Conservation (phyloP, 2,329 filamentous ascomycete species). For the Amauroascus verrucosus region DNA sequence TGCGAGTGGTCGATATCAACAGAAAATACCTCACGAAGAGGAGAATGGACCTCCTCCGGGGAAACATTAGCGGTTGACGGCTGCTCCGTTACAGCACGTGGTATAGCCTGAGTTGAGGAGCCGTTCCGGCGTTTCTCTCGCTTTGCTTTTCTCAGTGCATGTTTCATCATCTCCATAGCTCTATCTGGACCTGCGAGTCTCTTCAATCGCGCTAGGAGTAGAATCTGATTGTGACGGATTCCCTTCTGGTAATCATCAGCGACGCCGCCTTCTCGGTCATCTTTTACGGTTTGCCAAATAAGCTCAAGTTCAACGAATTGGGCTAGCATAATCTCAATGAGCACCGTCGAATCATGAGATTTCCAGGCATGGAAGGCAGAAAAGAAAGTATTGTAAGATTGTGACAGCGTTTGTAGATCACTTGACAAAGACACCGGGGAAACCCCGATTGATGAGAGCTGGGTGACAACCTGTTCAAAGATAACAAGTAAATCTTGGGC, state of each 20-base stretch:
- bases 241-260: constrained; percentile 54
- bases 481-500: constrained; percentile 48
- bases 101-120: constrained; percentile 45
- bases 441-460: constrained; percentile 38
- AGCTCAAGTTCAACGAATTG: constrained; percentile 57
- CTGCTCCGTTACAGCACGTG: constrained; percentile 42
- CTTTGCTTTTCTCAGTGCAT: constrained; percentile 51
- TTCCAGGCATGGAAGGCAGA: constrained; percentile 57
- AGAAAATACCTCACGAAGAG: constrained; percentile 34
- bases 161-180: constrained; percentile 50
- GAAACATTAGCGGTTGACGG: constrained; percentile 19
- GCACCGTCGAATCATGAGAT: constrained; percentile 50
- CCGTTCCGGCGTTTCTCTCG: constrained; percentile 38
- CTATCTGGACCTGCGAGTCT: constrained; percentile 52
- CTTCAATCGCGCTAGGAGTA: constrained; percentile 52
- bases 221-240: constrained; percentile 56
- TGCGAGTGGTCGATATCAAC: constrained; percentile 23
- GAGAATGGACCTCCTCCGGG: constrained; percentile 27
- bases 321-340: constrained; percentile 57
- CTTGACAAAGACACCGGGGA: constrained; percentile 36
- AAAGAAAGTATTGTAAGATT: constrained; percentile 50
- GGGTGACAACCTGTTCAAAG: constrained; percentile 45
- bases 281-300: constrained; percentile 58
- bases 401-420: constrained; percentile 41
- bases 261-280: constrained; percentile 51